Conservation (phyloP, 1,284 basidiomycete genomes). For the Microbotryomycetes sp. region DNA sequence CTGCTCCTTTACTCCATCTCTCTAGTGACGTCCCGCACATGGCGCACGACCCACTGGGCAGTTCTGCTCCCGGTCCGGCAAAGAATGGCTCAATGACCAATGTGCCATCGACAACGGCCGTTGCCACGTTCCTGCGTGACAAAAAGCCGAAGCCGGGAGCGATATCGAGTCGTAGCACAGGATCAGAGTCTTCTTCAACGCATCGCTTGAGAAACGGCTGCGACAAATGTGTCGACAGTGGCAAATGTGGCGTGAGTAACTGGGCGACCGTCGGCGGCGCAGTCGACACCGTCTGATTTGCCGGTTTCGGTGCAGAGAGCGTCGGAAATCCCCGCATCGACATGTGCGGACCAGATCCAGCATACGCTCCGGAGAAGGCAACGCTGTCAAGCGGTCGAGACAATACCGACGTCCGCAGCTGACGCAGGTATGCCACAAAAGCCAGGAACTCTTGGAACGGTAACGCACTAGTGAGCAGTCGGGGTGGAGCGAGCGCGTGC, state of each 20-base stretch:
- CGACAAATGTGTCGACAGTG: slow-evolving; percentile 44
- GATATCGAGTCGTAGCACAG: slow-evolving; percentile 83
- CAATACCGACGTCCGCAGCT: slow-evolving; percentile 53
- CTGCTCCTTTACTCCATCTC: slow-evolving; percentile 13
- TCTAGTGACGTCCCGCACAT: slow-evolving; percentile 34
- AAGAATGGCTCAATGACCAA: slow-evolving; percentile 82
- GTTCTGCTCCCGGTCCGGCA: slow-evolving; percentile 34
- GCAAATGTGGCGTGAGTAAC: slow-evolving; percentile 56
- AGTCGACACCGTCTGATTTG: slow-evolving; percentile 4
- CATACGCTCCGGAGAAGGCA: background rate
- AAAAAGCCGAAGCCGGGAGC: slow-evolving; percentile 92
- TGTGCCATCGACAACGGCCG: slow-evolving; percentile 80
- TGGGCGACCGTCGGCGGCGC: slow-evolving; percentile 46
- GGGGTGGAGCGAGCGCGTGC: slow-evolving; percentile 8
- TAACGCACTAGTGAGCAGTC: slow-evolving; percentile 39
- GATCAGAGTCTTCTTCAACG: slow-evolving; percentile 84
- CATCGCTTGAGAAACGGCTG: slow-evolving; percentile 79
- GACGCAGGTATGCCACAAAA: slow-evolving; percentile 73
- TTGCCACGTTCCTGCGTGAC: slow-evolving; percentile 72
- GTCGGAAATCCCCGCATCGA: slow-evolving; percentile 20
- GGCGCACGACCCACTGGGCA: slow-evolving; percentile 35
- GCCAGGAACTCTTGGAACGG: slow-evolving; percentile 80
- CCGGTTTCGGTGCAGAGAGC: slow-evolving; percentile 5
- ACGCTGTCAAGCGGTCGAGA: slow-evolving; percentile 8
- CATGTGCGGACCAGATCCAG: background rate